Percentiles rank a stretch among this genome's conserved stretches.
These are phyloP conservation scores for Kalanchoe fedtschenkoi DNA, from an alignment of 164 flowering plant genomes.

Conservation along the genomic window DNA sequence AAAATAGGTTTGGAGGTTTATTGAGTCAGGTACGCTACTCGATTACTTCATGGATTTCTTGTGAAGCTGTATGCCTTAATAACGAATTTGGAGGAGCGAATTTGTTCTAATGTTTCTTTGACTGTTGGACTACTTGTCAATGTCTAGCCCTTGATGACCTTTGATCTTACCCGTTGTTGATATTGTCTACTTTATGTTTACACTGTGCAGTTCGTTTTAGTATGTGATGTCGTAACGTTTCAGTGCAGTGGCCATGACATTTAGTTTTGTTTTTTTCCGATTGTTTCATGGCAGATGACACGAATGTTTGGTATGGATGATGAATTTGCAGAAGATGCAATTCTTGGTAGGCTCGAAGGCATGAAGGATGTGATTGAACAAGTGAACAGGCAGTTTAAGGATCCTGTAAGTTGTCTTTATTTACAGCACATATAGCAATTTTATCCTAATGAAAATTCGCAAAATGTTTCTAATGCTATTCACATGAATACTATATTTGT, in stretches of 20 bases:
- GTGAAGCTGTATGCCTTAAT: not conserved
- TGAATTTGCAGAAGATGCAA: slow-evolving; percentile 92
- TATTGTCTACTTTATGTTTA: not conserved
- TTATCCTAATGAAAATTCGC: too few species aligned
- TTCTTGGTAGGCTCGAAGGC: slow-evolving; percentile 87
- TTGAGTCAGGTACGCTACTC: slow-evolving; percentile 53
- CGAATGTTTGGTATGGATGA: slow-evolving; percentile 75
- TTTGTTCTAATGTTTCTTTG: not conserved
- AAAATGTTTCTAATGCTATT: too few species aligned
- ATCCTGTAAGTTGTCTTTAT: slow-evolving; percentile 46
- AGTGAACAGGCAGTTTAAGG: slow-evolving; percentile 87
- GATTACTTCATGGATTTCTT: not conserved
- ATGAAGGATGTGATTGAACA: slow-evolving; percentile 92
- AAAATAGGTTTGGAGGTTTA: slow-evolving; percentile 82
- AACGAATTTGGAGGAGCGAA: not conserved
- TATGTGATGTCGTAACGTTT: not conserved
- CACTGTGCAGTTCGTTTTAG: not conserved
- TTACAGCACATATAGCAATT: too few species aligned
- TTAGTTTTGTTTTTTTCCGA: not conserved
- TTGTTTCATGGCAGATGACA: slow-evolving; percentile 54
- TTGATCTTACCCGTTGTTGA: not conserved
- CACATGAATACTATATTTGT: too few species aligned
- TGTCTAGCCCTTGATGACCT: not conserved
- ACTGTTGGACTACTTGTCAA: not conserved
- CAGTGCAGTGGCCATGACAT: not conserved